A percentile compares a stretch with the other conserved stretches of the same genome.
phyloP scores from a whole-genome alignment of 257 asterid species.

The Jacaranda mimosifolia region DNA sequence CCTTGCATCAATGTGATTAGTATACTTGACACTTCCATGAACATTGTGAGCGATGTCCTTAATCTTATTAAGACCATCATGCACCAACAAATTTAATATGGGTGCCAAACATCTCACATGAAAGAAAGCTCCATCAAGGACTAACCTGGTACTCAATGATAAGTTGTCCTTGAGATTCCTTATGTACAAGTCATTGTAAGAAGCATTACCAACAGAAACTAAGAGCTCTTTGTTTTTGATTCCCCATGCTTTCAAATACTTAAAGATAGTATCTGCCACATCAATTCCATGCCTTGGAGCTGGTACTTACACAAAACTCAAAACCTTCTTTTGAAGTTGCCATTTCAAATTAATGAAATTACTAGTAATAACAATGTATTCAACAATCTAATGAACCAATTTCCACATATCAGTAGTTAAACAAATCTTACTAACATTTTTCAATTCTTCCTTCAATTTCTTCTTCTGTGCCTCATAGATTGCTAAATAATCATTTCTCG shows the following conservation, averaged over 20 bases:
- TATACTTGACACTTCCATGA: neutral
- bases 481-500: neutral
- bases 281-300: neutral
- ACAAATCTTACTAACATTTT: neutral
- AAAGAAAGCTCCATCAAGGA: neutral
- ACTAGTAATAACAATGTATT: neutral
- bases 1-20: neutral
- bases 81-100: neutral
- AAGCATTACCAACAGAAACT: too few relatives aligned
- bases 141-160: neutral
- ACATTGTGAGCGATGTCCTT: neutral
- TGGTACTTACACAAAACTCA: neutral
- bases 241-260: too few relatives aligned
- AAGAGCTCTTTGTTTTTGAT: too few relatives aligned
- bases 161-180: neutral
- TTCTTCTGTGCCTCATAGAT: conserved; percentile 4
- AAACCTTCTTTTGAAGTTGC: neutral
- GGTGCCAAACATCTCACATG: conserved; percentile 5
- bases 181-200: too few relatives aligned
- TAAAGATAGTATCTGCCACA: neutral
- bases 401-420: neutral
- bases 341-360: neutral
- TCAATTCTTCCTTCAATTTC: neutral
- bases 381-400: neutral
- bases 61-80: neutral